Evolutionary conservation across 1,139 yeast species (phyloP).

Genomic region (Pichia sp.): DNA sequence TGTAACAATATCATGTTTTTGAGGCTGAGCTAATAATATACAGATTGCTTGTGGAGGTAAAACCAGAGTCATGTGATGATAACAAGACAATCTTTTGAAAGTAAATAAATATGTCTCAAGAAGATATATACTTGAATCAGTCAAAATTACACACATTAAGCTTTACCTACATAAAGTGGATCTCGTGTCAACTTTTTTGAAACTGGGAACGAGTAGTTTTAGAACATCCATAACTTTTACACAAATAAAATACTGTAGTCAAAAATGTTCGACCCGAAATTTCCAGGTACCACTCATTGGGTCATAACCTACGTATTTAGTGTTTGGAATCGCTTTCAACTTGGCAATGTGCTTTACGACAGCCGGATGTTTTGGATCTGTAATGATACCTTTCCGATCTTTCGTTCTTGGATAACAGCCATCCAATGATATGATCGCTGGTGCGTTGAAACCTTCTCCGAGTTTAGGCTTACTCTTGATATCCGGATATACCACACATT

Average conservation of each 20-base stretch:
- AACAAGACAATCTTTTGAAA: no score
- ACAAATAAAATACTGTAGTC: background rate
- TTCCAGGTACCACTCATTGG: constrained; percentile 80
- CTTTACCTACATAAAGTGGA: no score
- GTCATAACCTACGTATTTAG: constrained; percentile 72
- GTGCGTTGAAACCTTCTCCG: constrained; percentile 83
- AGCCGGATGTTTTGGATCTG: constrained; percentile 72
- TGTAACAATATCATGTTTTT: background rate
- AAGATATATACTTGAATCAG: no score
- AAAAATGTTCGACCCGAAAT: constrained; percentile 48
- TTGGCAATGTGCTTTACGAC: constrained; percentile 67
- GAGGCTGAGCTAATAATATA: no score
- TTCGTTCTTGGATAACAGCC: constrained; percentile 75
- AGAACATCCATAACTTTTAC: background rate
- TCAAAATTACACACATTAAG: no score
- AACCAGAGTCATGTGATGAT: no score
- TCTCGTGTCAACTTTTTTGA: no score
- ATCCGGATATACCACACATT: constrained; percentile 74
- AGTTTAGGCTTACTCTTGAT: constrained; percentile 52
- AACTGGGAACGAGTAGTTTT: background rate
- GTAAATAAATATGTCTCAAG: no score
- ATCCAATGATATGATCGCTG: constrained; percentile 67
- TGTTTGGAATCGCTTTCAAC: constrained; percentile 55
- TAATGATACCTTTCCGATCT: constrained; percentile 68
- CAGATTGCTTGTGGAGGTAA: no score